Evolutionary conservation across 2,329 filamentous ascomycete genomes (phyloP), one percentile per base, ranked within the genome.

Genomic region (Cladosporium sp.): DNA sequence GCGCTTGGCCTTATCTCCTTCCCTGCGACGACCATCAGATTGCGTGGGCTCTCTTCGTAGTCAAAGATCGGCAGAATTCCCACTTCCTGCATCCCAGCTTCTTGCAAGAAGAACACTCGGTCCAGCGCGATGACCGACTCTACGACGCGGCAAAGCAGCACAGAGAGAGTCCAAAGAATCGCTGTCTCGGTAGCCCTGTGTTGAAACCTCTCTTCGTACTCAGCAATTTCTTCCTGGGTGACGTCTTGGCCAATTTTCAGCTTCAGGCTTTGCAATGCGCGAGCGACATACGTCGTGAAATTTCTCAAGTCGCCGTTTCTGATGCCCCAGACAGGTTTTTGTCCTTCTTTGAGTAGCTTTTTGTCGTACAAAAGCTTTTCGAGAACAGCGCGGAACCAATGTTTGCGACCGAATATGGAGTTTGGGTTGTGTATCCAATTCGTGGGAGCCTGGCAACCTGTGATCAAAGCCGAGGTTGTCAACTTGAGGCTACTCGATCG

Each of bases 371-470:
- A 17, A 17, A 62, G 15, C 54, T 60, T 62, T n/a, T 62, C 60
- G 12, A 62, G 34, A 2, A 62, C 58, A 12, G 60, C 60, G 28
- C 60, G 58, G 19, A 60, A 62, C 15, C 14, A 62, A n/a, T 58
- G 34, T 43, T 62, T 62, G 8, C 60, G 43, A 38, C 28, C 58
- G 8, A 60, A 62, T 1, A 54, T 19, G 3, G 60, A 62, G 30
- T 62, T 22, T 0, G 60, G 60, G 15, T 60, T 60, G 34, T 62
- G 60, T 14, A n/a, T 42, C 60, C 60, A 62, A 11, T 62, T 62
- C n/a, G 60, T 62, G 12, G 60, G 60, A 12, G 60, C 60, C 34
- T 62, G 60, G 36, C 60, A 62, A 0, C 60, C 60, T 51, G 60
- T 62, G 15, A 62, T 58, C 38, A 62, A 28, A n/a, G 60, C 60